Percentiles rank a stretch among this genome's conserved stretches.
Evolutionary conservation across 2,329 filamentous ascomycete genomes (phyloP).

Genomic region (Penicillium sp.): DNA sequence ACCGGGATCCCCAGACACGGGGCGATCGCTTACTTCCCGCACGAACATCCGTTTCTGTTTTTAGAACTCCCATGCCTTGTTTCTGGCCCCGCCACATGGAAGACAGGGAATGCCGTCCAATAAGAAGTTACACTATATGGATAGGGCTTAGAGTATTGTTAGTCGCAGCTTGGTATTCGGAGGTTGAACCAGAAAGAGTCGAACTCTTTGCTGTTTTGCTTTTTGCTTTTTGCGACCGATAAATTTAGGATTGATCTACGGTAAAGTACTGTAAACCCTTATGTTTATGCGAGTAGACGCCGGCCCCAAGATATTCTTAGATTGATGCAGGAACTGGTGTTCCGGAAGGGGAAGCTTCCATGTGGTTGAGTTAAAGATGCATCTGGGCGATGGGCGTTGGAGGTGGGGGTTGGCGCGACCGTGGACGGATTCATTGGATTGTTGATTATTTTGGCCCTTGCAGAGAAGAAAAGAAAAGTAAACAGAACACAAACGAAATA

Average conservation of each 20-base stretch:
- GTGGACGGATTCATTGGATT: not conserved
- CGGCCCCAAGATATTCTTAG: constrained; percentile 1
- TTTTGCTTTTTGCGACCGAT: not conserved
- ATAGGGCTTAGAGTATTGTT: not conserved
- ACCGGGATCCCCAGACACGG: not conserved
- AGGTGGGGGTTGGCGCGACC: not conserved
- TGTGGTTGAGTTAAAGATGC: not conserved
- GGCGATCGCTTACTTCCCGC: not conserved
- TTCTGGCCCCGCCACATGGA: not conserved
- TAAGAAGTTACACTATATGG: not conserved
- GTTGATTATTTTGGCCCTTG: not conserved
- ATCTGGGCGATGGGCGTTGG: not conserved
- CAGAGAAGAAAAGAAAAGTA: not conserved
- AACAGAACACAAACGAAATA: not conserved
- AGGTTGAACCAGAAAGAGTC: not conserved
- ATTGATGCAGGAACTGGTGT: not conserved
- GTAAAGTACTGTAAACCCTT: not conserved
- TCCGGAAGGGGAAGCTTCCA: not conserved
- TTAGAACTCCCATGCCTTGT: not conserved
- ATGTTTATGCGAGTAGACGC: not conserved
- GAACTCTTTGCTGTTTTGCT: not conserved
- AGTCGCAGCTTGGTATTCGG: not conserved
- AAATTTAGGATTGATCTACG: not conserved
- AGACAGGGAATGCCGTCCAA: not conserved
- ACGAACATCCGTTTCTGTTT: not conserved